Base-by-base conservation (phyloP, 2,329 filamentous ascomycete species). In the Neonectria sp. region DNA sequence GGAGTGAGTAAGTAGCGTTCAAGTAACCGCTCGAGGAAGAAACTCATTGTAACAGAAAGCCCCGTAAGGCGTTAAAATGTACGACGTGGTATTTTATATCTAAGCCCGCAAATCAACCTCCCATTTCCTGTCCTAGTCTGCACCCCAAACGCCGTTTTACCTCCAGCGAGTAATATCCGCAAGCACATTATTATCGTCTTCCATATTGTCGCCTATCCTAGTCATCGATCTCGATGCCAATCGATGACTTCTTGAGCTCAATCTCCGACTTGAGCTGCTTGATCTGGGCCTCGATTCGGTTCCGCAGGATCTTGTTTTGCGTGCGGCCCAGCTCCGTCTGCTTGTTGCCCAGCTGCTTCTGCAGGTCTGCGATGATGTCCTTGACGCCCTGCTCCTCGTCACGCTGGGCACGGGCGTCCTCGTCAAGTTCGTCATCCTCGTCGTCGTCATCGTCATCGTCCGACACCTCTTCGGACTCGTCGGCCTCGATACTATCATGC, bases 341-440 rank as follows among this genome's bases (percentile, higher is more conserved):
- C 60, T 84, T 81, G 40, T 79, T 77, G 43, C 81, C 80, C 21
- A 89, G 82, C 73, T 86, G 82, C 75, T 83, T 86, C 76, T 87
- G 82, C 65, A 90, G 81, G 58, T 86, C 83, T 55, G 83, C 80
- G 58, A 89, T 86, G 69, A 89, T 87, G 71, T 86, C 86, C 71
- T 86, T 84, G 68, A 88, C 84, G 67, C 87, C 86, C 69, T 87
- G 84, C 68, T 86, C 82, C 68, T 88, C 84, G 53, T 88, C 85
- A 24, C 82, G 80, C 60, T 82, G 80, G 4, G 84, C 84, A 48
- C 84, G 82, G 66, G 86, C 81, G 56, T 89, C 88, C 29, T 88
- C 86, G 61, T 89, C 88, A 15, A 86, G 80, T 49, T 88, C 86
- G 3, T 87, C 86, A 37, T 86, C 85, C 46, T 86, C 86, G 11